A percentile compares a stretch with the other conserved stretches of the same genome.
Conservation (phyloP, 306 rosid species). For the apple (Malus domestica) region DNA sequence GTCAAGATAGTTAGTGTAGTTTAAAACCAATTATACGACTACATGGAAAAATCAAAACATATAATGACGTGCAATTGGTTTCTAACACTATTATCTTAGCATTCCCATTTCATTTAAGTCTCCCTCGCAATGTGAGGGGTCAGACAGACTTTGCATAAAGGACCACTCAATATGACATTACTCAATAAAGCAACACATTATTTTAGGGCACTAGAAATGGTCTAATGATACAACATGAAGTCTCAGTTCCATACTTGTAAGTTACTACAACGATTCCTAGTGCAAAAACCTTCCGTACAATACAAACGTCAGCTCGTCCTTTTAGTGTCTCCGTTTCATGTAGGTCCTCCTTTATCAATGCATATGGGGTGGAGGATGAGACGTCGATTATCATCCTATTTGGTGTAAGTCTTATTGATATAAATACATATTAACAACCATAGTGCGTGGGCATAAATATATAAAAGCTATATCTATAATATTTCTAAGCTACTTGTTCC, state of each 20-base stretch:
- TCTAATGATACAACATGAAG: background rate
- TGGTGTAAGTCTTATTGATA: background rate
- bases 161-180: background rate
- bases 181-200: too few species aligned
- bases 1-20: too few species aligned
- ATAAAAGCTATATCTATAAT: background rate
- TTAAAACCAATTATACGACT: too few species aligned
- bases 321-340: background rate
- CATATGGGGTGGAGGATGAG: background rate
- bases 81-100: too few species aligned
- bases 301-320: background rate
- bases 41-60: too few species aligned
- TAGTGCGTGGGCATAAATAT: background rate
- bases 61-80: rapidly evolving
- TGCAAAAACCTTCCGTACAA: background rate
- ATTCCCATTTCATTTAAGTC: too few species aligned
- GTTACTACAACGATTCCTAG: background rate
- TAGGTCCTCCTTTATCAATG: background rate
- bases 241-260: background rate
- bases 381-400: background rate
- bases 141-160: background rate
- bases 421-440: background rate
- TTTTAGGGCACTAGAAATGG: background rate
- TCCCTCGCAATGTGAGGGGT: too few species aligned
- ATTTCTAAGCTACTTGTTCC: conserved; percentile 44